Evolutionary conservation across 2,329 filamentous ascomycete species (phyloP), one percentile per base, ranked within the genome.

Genomic region (Aschersonia sp.): DNA sequence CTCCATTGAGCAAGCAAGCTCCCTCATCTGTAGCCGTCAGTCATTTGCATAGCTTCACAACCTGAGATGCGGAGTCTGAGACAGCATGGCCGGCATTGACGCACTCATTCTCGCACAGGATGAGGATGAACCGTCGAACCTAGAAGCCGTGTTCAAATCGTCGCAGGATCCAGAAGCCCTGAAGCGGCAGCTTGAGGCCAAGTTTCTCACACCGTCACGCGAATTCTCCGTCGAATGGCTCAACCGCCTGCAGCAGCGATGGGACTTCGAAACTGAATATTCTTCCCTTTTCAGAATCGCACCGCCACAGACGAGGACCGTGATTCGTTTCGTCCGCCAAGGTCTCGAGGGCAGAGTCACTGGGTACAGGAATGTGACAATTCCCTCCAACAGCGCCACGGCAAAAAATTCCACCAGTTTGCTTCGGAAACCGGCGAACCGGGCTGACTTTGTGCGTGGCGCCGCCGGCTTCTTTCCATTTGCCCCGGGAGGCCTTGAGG

Each of bases 341-440:
- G 92, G 92, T 5, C 74, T 97, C 10, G 89, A 97, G 65, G 92
- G 92, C 29, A 78, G 84, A 47, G 91, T 98, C 30, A 94, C 87
- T 6, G 89, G 89, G 46, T 97, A 98, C 65, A 85, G 83, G 60
- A 92, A 96, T 62, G 86, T 97, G 46, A 96, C 92, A 1, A 81
- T 97, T 6, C 88, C 91, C 4, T 87, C 87, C 35, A 85, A 82
- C 58, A 94, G 85, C 57, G 87, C 85, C 12, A 96, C 86, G 12
- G 91, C 89, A 45, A 98, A 96, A 67, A 95, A 94, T 60, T 96
- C 89, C 3, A 97, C 89, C 0, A 95, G 89, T 4, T 72, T 96
- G 41, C 70, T 85, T 12, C 78, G 92, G 44, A 94, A 94, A 60
- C 91, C 91, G 3, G 91, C 87, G 10, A 82, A 80, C 49, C 78